Percentiles rank a stretch among this genome's conserved stretches.
These are phyloP conservation scores for Lactarius psammicola DNA, from an alignment of 768 basidiomycete species.

Conservation along the genomic window DNA sequence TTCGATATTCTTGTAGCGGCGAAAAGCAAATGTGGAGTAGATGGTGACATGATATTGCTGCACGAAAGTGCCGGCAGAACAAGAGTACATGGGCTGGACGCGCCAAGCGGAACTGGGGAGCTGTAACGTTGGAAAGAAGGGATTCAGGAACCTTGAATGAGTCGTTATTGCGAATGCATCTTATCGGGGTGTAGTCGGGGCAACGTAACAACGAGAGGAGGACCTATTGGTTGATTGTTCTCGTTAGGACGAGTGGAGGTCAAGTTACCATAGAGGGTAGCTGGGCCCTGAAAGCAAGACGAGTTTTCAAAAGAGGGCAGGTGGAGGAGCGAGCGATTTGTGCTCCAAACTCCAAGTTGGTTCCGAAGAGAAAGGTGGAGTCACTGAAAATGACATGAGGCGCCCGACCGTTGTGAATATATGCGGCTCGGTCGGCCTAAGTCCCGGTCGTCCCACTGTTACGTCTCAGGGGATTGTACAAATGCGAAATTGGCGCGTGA, in stretches of 20 bases:
- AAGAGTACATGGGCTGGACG: neutral
- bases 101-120: neutral
- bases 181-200: constrained; percentile 12
- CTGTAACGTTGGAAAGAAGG: neutral
- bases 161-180: constrained; percentile 12
- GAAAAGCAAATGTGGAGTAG: neutral
- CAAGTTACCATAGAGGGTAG: constrained; percentile 10
- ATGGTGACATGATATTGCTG: neutral
- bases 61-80: neutral
- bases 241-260: neutral
- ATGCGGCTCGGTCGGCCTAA: constrained; percentile 17
- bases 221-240: constrained; percentile 4
- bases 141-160: neutral
- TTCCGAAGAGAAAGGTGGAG: constrained; percentile 11
- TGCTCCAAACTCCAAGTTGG: constrained; percentile 13
- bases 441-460: neutral
- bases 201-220: constrained; percentile 11
- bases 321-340: constrained; percentile 18
- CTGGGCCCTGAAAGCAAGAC: constrained; percentile 14
- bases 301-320: constrained; percentile 17
- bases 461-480: constrained; percentile 2
- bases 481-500: constrained; percentile 8
- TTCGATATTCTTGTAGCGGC: neutral
- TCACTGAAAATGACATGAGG: neutral
- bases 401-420: neutral